A percentile compares a stretch with the other conserved stretches of the same genome.
phyloP scores from a whole-genome alignment of 2,329 filamentous ascomycete species.

The Zasmidium citrigriseum region DNA sequence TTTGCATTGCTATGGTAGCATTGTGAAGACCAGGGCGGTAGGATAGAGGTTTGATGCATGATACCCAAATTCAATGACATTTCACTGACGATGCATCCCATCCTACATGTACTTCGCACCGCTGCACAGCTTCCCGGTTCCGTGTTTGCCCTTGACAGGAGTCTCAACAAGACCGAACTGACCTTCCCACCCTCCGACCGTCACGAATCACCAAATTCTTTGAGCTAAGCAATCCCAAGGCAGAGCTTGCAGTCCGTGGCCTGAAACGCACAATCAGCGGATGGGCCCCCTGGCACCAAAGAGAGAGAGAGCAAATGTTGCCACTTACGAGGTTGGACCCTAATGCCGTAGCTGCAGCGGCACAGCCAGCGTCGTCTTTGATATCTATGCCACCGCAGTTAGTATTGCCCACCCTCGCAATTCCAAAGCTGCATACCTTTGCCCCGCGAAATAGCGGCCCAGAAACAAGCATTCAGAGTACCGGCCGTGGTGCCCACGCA shows the following conservation, averaged over 20 bases:
- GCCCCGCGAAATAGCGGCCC: background rate
- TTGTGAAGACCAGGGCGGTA: background rate
- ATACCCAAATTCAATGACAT: background rate
- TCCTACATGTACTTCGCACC: background rate
- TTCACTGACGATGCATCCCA: background rate
- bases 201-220: background rate
- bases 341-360: background rate
- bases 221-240: background rate
- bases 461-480: background rate
- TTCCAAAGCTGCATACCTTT: background rate
- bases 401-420: background rate
- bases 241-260: background rate
- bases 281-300: too few species aligned
- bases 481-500: background rate
- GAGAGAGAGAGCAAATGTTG: background rate
- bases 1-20: background rate
- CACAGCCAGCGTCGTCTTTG: background rate
- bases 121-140: too few species aligned
- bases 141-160: too few species aligned
- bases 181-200: too few species aligned
- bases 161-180: too few species aligned
- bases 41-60: background rate
- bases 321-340: background rate
- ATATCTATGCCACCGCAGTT: background rate
- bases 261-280: background rate